Evolutionary conservation across 164 flowering plant genomes (phyloP).

Genomic region (Liriodendron chinense): DNA sequence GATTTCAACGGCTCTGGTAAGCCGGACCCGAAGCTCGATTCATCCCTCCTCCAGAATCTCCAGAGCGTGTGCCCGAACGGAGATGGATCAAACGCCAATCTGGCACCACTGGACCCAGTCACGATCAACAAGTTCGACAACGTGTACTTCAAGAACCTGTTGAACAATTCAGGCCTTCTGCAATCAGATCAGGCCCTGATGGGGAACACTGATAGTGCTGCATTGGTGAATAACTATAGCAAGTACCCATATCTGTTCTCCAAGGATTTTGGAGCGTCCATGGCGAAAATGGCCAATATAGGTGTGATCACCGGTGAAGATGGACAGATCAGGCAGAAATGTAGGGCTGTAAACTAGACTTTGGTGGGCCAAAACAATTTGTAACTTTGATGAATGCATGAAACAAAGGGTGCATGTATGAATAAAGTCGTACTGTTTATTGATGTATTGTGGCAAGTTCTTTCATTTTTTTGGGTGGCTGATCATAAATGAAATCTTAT

Average conservation of each 20-base stretch:
- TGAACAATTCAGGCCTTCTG: constrained; percentile 53
- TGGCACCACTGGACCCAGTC: constrained; percentile 56
- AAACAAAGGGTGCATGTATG: neutral
- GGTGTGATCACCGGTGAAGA: constrained; percentile 54
- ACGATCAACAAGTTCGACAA: constrained; percentile 54
- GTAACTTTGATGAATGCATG: neutral
- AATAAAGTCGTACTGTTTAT: neutral
- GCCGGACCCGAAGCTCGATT: constrained; percentile 59
- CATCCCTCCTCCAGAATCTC: constrained; percentile 40
- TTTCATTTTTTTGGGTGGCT: neutral
- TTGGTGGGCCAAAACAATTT: neutral
- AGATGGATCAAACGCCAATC: constrained; percentile 34
- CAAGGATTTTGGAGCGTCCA: constrained; percentile 58
- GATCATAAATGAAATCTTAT: too few relatives aligned
- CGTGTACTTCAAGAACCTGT: constrained; percentile 44
- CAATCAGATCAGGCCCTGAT: constrained; percentile 72
- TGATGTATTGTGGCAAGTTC: neutral
- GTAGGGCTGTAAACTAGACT: constrained; percentile 46
- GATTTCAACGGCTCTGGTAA: constrained; percentile 52
- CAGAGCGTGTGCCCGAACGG: constrained; percentile 48
- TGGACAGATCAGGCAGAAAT: constrained; percentile 68
- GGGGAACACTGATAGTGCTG: constrained; percentile 36
- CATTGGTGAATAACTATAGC: constrained; percentile 47
- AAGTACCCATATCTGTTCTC: constrained; percentile 38
- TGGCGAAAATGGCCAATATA: constrained; percentile 54